Percentiles rank a stretch among this genome's conserved stretches.
phyloP scores from a whole-genome alignment of 371 early-diverging fungal species.

The Zancudomyces culisetae region DNA sequence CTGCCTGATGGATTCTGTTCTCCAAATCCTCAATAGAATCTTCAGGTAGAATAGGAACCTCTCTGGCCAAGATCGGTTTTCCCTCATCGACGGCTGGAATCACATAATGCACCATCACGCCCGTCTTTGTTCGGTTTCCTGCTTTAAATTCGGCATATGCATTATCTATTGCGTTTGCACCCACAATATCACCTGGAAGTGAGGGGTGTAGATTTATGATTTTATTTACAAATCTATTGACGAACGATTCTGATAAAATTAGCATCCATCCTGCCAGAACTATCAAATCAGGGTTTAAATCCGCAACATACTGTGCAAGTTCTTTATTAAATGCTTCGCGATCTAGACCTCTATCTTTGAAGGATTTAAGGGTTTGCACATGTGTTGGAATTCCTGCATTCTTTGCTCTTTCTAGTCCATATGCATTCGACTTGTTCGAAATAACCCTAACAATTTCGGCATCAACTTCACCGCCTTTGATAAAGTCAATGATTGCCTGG shows the following conservation, averaged over 20 bases:
- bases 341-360: slow-evolving; percentile 54
- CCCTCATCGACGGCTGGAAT: slow-evolving; percentile 90
- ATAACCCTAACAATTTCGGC: slow-evolving; percentile 50
- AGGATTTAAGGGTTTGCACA: slow-evolving; percentile 52
- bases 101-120: slow-evolving; percentile 92
- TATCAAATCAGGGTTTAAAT: slow-evolving; percentile 43
- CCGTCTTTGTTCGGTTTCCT: slow-evolving; percentile 60
- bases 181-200: slow-evolving; percentile 84
- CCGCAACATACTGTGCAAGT: slow-evolving; percentile 47
- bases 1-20: slow-evolving; percentile 62
- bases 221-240: slow-evolving; percentile 38
- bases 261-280: slow-evolving; percentile 97
- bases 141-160: slow-evolving; percentile 65
- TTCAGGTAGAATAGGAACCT: slow-evolving; percentile 47
- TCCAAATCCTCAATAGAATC: slow-evolving; percentile 71
- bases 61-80: slow-evolving; percentile 53
- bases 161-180: slow-evolving; percentile 83
- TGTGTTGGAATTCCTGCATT: slow-evolving; percentile 66
- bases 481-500: slow-evolving; percentile 86
- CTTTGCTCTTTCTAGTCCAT: slow-evolving; percentile 64
- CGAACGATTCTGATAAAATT: slow-evolving; percentile 69
- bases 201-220: slow-evolving; percentile 94
- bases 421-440: slow-evolving; percentile 60
- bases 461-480: slow-evolving; percentile 28
- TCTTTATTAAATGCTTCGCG: slow-evolving; percentile 74